Base-by-base conservation (phyloP, 352 stramenopile species). In the Plasmopara viticola region DNA sequence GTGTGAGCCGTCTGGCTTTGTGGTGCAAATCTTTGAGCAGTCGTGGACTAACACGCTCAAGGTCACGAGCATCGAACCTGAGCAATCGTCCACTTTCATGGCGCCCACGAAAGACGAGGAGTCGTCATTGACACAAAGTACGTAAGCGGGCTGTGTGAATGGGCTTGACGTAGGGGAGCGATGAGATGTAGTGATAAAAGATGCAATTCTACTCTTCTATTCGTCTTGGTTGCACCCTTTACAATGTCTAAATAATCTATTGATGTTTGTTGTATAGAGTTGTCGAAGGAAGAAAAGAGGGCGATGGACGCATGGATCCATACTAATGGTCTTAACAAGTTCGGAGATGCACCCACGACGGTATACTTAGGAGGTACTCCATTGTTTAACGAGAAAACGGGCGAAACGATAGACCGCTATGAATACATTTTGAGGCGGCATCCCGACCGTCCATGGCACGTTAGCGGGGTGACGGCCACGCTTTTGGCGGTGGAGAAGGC, bases 311-410 rank as follows among this genome's bases (percentile, higher is more conserved):
- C 28, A 28, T 91, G 80, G 80, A 79, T 91, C 53, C 54, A 71
- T 52, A 53, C 50, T 10, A 74, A 83, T 25, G 53, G 66, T 13
- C 60, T 72, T 14, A 91, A 91, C 52, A 45, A 84, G 49, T 91
- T 67, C 53, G 80, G 80, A 0, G 80, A 91, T 40, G 30, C 51
- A 30, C 62, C 62, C 7, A 71, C 65, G 39, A 87, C 47, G 14
- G 67, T 69, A 39, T 94, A 94, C 64, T 70, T 66, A 2, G 84
- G 81, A 5, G 84, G 84, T 30, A 90, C 81, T n/a, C 84, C 84
- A 48, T 58, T 94, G 14, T 91, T 90, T 50, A 55, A 90, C 47
- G 79, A 91, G 62, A 63, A 30, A n/a, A 88, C 74, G 17, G 84
- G 81, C 42, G 48, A 53, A 30, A 60, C 34, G 17, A 70, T 51